A percentile compares a stretch with the other conserved stretches of the same genome.
Evolutionary conservation across 2,329 filamentous ascomycete genomes (phyloP).

Genomic region (Fusarium globosum): DNA sequence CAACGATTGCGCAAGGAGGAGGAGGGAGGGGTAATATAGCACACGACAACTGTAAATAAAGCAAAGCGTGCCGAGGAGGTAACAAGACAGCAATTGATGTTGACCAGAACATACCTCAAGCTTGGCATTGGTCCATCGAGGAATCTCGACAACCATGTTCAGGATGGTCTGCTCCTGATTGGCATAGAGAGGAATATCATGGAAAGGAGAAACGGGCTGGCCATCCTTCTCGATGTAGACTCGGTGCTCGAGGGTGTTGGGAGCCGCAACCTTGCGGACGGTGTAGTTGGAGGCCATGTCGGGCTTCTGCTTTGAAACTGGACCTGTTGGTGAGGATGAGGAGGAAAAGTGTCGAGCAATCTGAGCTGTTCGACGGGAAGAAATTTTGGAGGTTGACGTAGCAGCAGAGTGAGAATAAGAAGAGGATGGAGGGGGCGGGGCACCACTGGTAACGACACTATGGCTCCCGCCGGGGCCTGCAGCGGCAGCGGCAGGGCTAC

Average conservation of each 20-base stretch:
- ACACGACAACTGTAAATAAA: slow-evolving; percentile 26
- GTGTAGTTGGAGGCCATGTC: slow-evolving; percentile 74
- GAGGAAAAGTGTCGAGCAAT: slow-evolving; percentile 66
- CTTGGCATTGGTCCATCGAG: slow-evolving; percentile 99
- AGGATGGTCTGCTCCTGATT: slow-evolving; percentile 94
- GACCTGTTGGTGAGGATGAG: slow-evolving; percentile 36
- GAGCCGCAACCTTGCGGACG: slow-evolving; percentile 86
- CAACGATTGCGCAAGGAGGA: slow-evolving; percentile 13
- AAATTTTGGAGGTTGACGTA: slow-evolving; percentile 54
- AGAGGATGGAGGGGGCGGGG: slow-evolving; percentile 55
- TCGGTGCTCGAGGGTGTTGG: slow-evolving; percentile 96
- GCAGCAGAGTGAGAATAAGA: slow-evolving; percentile 36
- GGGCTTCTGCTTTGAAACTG: slow-evolving; percentile 31
- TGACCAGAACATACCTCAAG: slow-evolving; percentile 78
- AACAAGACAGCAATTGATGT: not conserved
- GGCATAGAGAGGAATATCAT: slow-evolving; percentile 98
- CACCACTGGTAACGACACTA: slow-evolving; percentile 41
- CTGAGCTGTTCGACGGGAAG: slow-evolving; percentile 63
- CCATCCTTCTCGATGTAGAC: slow-evolving; percentile 99
- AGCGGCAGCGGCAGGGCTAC: slow-evolving; percentile 39
- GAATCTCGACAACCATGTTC: slow-evolving; percentile 99
- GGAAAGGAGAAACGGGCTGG: slow-evolving; percentile 92
- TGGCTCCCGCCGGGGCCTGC: slow-evolving; percentile 37
- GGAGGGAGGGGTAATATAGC: slow-evolving; percentile 25
- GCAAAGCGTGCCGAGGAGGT: not conserved